These are phyloP conservation scores for Xylaria sp. DNA, from an alignment of 2,329 filamentous ascomycete genomes.

Conservation along the genomic window DNA sequence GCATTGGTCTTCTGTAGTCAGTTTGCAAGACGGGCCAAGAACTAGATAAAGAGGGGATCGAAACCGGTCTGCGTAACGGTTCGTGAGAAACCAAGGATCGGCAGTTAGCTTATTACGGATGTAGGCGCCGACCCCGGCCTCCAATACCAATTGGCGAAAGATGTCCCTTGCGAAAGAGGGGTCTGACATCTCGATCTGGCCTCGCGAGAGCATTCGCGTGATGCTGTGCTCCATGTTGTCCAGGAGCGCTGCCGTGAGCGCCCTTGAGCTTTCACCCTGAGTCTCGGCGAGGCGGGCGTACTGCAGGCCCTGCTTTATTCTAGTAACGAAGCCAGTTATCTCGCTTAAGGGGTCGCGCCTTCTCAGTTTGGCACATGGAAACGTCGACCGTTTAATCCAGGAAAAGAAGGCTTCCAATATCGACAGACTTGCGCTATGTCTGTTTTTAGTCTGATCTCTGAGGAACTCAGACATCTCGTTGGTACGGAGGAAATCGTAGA, in stretches of 20 bases:
- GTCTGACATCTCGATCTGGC: slow-evolving; percentile 25
- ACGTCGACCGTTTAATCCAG: slow-evolving; percentile 21
- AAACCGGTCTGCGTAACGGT: slow-evolving; percentile 8
- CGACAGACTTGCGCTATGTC: slow-evolving; percentile 14
- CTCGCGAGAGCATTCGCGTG: slow-evolving; percentile 18
- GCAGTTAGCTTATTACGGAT: slow-evolving; percentile 15
- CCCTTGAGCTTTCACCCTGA: slow-evolving; percentile 16
- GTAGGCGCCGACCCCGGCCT: slow-evolving; percentile 22
- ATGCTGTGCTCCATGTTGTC: slow-evolving; percentile 26
- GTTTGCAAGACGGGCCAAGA: slow-evolving; percentile 12
- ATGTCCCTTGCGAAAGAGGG: slow-evolving; percentile 28
- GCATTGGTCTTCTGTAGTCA: slow-evolving; percentile 18
- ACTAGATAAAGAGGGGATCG: slow-evolving; percentile 17
- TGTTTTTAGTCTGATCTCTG: background rate
- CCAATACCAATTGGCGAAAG: slow-evolving; percentile 22
- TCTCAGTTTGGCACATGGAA: slow-evolving; percentile 6
- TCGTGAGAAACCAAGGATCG: slow-evolving; percentile 10
- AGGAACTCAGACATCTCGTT: slow-evolving; percentile 20
- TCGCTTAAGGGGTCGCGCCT: slow-evolving; percentile 3
- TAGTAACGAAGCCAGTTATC: slow-evolving; percentile 13
- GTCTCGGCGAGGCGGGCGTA: slow-evolving; percentile 25
- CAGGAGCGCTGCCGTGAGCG: slow-evolving; percentile 20
- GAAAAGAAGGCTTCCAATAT: slow-evolving; percentile 20
- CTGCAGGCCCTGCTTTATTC: slow-evolving; percentile 17
- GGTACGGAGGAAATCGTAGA: slow-evolving; percentile 2